Base-by-base conservation (phyloP, 73 alveolate species). In the Paramecium pentaurelia region DNA sequence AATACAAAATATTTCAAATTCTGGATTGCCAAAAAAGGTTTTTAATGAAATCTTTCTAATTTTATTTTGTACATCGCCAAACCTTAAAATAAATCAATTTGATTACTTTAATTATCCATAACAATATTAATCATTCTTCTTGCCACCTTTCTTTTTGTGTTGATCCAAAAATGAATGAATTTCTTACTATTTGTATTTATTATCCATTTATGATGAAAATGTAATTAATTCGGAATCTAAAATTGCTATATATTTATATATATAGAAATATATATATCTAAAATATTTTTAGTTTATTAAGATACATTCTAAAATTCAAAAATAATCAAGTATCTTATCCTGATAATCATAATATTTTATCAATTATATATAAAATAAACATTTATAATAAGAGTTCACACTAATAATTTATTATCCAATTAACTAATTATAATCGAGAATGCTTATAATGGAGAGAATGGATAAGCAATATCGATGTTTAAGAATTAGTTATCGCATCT, bases 1-100 rank as follows among this genome's bases (percentile, higher is more conserved):
- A 25, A 96, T 95, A 60, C 97, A 94, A 94, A 96, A 94, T 30
- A 87, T 87, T 18, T 73, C 80, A 60, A 58, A 64, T 37, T 87
- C 93, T 8, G 93, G 49, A 38, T 87, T 87, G 8, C 88, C 88
- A 37, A 87, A 87, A 60, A 64, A 40, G 1, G 84, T 87, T 38
- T 87, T 87, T 4, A 64, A 25, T 1, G 60, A 37, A 36, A 87
- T 32, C 22, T 60, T 64, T 45, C 73, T 64, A 18, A 54, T 6
- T 6, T 54, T 54, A 18, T 54, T 54, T 54, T 54, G 70, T 54
- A 71, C 94, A 22, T 89, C 94, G 12, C 86, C 94, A 3, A 71
- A 37, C 36, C 94, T 89, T 54, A 54, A 54, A 18, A 30, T 47
- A 18, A 14, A 45, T 9, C 12, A 44, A 27, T 2, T 3, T 8